Evolutionary conservation across 1,284 basidiomycete species (phyloP), one percentile per base, ranked within the genome.

Genomic region (Albatrellus sp.): DNA sequence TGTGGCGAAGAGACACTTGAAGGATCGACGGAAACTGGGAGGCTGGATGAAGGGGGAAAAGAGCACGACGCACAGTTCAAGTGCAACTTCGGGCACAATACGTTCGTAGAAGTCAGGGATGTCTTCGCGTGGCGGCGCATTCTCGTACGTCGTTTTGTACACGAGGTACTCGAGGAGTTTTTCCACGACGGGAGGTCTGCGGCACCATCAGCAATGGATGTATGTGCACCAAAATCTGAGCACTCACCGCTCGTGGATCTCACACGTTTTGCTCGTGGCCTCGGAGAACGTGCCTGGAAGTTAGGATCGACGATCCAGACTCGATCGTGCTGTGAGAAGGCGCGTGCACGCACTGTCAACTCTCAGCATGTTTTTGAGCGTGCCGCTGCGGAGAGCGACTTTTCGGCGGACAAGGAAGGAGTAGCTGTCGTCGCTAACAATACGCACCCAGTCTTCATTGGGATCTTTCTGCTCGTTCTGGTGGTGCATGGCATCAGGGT

Each of bases 81-180:
- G 60, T 1, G 83, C 81, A 24, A 91, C 74, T 60, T 90, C 88
- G 2, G 85, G 84, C 1, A 76, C 75, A 47, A 91, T 73, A 14
- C 86, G 70, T 48, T 89, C 84, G 56, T 73, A 66, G 51, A 89
- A 82, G 49, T 90, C 86, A 14, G 87, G 85, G 16, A 89, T 66
- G 37, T 87, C 82, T 51, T 82, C 79, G 50, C 78, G 82, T 2
- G 69, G 60, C 0, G 67, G 70, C 0, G 63, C 65, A 12, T 68
- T 66, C 46, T 77, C 72, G 57, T 87, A 86, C 47, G 80, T 66
- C 0, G 75, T 67, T 62, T 84, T 87, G 70, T 85, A 90, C 44
- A 73, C 64, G 61, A 91, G 77, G 56, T 88, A 91, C 58, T 91
- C 88, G 34, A 82, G 69, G 29, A 90, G 67, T 56, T 87, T 90